Conservation (phyloP, 768 basidiomycete species). For the Boletus eberwhitei region DNA sequence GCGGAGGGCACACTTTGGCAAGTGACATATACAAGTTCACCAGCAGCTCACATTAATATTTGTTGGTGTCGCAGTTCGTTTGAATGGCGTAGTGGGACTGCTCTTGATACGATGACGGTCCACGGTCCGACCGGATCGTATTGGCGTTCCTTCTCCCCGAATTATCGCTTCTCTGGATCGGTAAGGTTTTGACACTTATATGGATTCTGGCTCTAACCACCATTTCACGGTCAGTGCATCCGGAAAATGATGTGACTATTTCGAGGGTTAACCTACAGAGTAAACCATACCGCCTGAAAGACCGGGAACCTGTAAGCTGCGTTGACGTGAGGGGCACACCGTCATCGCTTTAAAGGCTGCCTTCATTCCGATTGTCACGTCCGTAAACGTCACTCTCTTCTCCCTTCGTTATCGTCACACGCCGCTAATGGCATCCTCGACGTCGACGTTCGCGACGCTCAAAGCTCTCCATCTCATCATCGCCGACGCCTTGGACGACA, state of each 20-base stretch:
- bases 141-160: slow-evolving; percentile 9
- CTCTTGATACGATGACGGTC: background rate
- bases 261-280: slow-evolving; percentile 1
- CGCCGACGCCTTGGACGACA: slow-evolving; percentile 65
- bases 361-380: slow-evolving; percentile 1
- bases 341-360: slow-evolving; percentile 16
- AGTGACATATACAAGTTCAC: background rate
- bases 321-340: slow-evolving; percentile 6
- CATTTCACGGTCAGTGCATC: slow-evolving; percentile 7
- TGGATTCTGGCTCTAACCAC: slow-evolving; percentile 2
- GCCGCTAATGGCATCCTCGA: slow-evolving; percentile 28
- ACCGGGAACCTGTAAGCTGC: background rate
- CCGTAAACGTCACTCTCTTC: background rate
- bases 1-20: background rate
- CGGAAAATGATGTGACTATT: slow-evolving; percentile 16
- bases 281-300: background rate
- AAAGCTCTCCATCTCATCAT: slow-evolving; percentile 64
- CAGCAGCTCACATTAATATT: background rate
- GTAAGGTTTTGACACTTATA: slow-evolving; percentile 13
- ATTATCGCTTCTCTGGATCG: slow-evolving; percentile 13
- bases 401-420: slow-evolving; percentile 10
- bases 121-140: slow-evolving; percentile 1
- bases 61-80: background rate
- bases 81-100: background rate
- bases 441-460: slow-evolving; percentile 61